A percentile compares a stretch with the other conserved stretches of the same genome.
Conservation (phyloP, 2,329 filamentous ascomycete species). For the Colletotrichum sp. region DNA sequence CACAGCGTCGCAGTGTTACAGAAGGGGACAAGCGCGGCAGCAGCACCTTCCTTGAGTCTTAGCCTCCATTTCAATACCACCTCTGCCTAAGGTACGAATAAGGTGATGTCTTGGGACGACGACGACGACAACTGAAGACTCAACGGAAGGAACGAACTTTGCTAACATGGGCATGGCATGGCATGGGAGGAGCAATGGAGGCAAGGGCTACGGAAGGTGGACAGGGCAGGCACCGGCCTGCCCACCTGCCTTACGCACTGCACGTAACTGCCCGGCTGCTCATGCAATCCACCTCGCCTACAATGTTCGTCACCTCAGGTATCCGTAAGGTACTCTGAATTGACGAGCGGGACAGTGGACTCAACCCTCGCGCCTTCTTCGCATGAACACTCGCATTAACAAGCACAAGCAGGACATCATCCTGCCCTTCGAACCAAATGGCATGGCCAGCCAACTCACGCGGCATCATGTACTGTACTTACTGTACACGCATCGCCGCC, state of each 20-base stretch:
- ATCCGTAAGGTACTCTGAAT: background rate
- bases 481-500: background rate
- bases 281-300: background rate
- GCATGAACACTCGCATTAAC: background rate
- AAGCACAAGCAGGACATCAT: background rate
- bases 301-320: background rate
- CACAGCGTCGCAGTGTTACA: conserved; percentile 19
- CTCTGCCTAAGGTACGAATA: background rate
- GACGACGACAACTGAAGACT: background rate
- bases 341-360: background rate
- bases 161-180: background rate
- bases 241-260: background rate
- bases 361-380: background rate
- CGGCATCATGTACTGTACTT: background rate
- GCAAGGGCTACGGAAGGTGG: background rate
- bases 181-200: background rate
- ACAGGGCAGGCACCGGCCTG: background rate
- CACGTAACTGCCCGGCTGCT: background rate
- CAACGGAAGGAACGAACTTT: background rate
- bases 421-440: background rate
- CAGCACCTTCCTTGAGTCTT: background rate
- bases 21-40: conserved; percentile 12
- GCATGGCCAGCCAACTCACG: background rate
- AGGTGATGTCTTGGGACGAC: background rate
- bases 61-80: background rate